Conservation (phyloP, 331 rosid genomes). For the Prunus yedoensis region DNA sequence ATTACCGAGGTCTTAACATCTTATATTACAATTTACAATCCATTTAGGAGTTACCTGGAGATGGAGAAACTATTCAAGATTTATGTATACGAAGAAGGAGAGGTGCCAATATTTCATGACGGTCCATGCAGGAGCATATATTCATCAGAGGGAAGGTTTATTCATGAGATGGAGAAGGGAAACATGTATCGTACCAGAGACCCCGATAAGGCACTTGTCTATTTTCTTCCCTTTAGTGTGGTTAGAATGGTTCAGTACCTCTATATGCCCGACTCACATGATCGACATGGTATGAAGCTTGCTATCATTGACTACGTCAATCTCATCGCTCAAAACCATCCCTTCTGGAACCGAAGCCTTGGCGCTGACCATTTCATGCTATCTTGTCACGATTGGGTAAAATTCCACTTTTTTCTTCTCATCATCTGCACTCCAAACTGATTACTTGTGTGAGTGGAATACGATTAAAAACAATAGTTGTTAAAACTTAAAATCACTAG, state of each 20-base stretch:
- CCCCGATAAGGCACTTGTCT: constrained; percentile 18
- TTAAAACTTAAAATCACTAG: no score
- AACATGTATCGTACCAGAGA: constrained; percentile 15
- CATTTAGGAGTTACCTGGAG: constrained; percentile 50
- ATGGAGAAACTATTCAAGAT: constrained; percentile 61
- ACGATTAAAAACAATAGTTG: rapidly evolving
- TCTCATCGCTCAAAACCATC: constrained; percentile 35
- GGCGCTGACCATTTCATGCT: constrained; percentile 66
- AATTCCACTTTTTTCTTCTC: background rate
- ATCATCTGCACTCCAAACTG: background rate
- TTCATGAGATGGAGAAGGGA: constrained; percentile 30
- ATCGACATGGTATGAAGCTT: constrained; percentile 12
- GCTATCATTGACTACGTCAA: constrained; percentile 39
- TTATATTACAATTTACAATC: no score
- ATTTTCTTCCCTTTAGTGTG: constrained; percentile 44
- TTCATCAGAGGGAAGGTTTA: constrained; percentile 32
- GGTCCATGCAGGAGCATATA: constrained; percentile 48
- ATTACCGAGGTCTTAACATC: no score
- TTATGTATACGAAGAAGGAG: constrained; percentile 60
- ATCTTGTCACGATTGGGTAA: constrained; percentile 67
- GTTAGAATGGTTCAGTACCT: constrained; percentile 46
- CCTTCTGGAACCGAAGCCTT: constrained; percentile 52
- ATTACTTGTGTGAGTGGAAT: background rate
- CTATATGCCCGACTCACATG: constrained; percentile 6
- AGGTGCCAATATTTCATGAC: constrained; percentile 48